Evolutionary conservation across 2,329 filamentous ascomycete species (phyloP), one percentile per base, ranked within the genome.

Genomic region (Sporothrix brunneoviolacea): DNA sequence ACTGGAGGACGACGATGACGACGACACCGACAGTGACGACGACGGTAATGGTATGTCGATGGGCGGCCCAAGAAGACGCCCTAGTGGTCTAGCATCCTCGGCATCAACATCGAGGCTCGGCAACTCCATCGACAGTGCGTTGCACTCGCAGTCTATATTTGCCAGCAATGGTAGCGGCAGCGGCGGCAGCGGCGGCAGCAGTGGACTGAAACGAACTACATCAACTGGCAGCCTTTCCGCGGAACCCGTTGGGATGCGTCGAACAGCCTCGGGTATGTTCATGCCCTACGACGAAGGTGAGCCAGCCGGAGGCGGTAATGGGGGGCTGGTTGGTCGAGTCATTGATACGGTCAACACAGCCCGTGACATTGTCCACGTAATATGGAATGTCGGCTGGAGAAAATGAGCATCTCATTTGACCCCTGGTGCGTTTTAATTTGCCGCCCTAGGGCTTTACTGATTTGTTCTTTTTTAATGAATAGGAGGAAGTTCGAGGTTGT

Each of bases 231-330:
- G 70, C 54, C 65, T 79, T n/a, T 65, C 63, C n/a, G 71, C 70
- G 18, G 75, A 79, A 53, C 70, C 75, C 38, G 71, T 68, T 16
- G 83, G 83, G 47, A 83, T 94, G 73, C 82, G 84, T 55, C 78
- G 90, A 58, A 94, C 88, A 18, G 75, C 82, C 45, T 93, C 88
- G 35, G 90, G 89, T 58, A 94, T 95, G 88, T 86, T 95, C 60
- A 91, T 94, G 86, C 88, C 89, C 8, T 86, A 84, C 59, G 86
- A 90, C 59, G 85, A 90, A 59, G 82, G 82, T 54, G 86, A 89
- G 57, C 72, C 67, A 63, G 75, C 66, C 41, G 74, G 68, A 43
- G 72, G 75, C 44, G 71, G 75, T 54, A 79, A 71, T 61, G 73
- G 76, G 46, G 84, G 85, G 41, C 75, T 94, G 50, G 79, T 94